Evolutionary conservation across 164 flowering plant species (phyloP).

Genomic region (Liriodendron chinense): DNA sequence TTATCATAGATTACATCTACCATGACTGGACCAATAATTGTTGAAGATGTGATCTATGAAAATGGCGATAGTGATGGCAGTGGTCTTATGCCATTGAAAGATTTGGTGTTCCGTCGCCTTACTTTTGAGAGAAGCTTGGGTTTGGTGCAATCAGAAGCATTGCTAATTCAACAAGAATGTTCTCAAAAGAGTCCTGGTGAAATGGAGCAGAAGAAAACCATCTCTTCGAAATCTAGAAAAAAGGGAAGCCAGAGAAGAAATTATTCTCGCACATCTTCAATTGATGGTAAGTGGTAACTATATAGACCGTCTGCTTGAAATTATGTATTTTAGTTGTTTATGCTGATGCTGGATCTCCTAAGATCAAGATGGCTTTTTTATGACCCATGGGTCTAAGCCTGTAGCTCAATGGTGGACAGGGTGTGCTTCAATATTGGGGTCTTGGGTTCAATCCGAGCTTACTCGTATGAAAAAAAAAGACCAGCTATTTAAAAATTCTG

Average conservation of each 20-base stretch:
- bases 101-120: constrained; percentile 72
- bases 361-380: not conserved
- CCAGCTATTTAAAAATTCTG: too few species aligned
- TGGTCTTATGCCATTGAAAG: constrained; percentile 35
- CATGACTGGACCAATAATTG: constrained; percentile 67
- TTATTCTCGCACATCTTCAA: constrained; percentile 18
- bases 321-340: not conserved
- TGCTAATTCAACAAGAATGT: constrained; percentile 36
- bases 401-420: not conserved
- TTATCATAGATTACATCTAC: constrained; percentile 60
- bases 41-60: constrained; percentile 90
- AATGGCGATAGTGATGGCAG: constrained; percentile 34
- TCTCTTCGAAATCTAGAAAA: constrained; percentile 52
- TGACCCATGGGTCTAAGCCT: not conserved
- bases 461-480: too few species aligned
- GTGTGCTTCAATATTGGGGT: not conserved
- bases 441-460: not conserved
- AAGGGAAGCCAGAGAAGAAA: constrained; percentile 39
- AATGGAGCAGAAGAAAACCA: constrained; percentile 36
- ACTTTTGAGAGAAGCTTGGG: constrained; percentile 70
- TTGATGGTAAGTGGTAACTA: constrained; percentile 10
- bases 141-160: constrained; percentile 90
- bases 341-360: not conserved
- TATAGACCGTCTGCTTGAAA: not conserved
- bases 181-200: constrained; percentile 23